Base-by-base conservation (phyloP, 441 rosid genomes). In the Bruguiera hainesii region DNA sequence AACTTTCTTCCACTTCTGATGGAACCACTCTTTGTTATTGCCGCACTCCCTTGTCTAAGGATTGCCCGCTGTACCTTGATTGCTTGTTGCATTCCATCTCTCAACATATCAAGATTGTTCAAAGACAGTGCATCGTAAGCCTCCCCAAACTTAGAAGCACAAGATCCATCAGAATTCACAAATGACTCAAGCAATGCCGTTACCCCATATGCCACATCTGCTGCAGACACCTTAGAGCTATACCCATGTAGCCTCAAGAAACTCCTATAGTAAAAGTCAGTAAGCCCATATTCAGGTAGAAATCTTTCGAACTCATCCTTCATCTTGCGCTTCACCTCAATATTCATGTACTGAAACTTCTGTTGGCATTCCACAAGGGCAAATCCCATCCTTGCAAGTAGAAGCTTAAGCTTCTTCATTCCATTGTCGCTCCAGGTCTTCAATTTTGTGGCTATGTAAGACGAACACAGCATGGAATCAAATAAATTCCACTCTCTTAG, bases 391-490 rank as follows among this genome's bases (percentile, higher is more conserved):
- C 91, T 81, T 3, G 96, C 98, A 60, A 94, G 90, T 52, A 94
- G 91, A 73, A 91, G 96, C 79, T 94, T 84, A 20, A 94, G 96
- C 75, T 90, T 91, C 83, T 88, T 90, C 74, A 85, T 86, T 29
- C 99, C 97, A 53, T 88, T 91, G 69, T 89, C 98, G 1, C 92
- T 94, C 98, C 99, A 94, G 0, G 99, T 89, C 87, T 94, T 91
- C 73, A 94, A 49, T 56, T 87, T 94, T 5, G 97, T 69, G 7
- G 98, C 92, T 52, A 94, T 88, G 69, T 88, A 89, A 0, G 98
- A 88, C 4, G 98, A 94, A 63, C 97, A 94, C 76, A 91, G 72
- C 98, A 91, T 91, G 46, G 97, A 91, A 77, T 94, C 99, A 76
- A 91, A 94, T 63, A 94, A 78, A 58, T 80, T 94, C 98, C 99